Evolutionary conservation across 306 rosid genomes (phyloP).

Genomic region (Sechiopsis laciniata): DNA sequence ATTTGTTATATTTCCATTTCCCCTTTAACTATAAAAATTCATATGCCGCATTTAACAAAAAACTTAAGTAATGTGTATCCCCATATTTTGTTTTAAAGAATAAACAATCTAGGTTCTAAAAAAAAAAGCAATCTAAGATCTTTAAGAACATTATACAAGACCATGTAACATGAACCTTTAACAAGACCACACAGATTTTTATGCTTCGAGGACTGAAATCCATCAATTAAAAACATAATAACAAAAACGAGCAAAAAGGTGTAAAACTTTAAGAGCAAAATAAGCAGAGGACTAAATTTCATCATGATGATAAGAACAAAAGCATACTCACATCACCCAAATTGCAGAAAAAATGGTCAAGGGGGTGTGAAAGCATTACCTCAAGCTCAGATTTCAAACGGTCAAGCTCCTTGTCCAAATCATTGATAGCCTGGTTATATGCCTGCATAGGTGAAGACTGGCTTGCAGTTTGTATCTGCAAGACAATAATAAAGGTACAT

Average conservation of each 20-base stretch:
- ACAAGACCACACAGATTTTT: background rate
- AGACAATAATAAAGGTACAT: too few relatives aligned
- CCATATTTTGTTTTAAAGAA: background rate
- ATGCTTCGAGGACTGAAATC: background rate
- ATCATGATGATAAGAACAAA: background rate
- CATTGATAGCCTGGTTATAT: slow-evolving; percentile 86
- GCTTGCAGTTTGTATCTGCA: slow-evolving; percentile 82
- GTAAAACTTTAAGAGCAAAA: background rate
- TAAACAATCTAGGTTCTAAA: background rate
- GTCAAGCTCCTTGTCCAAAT: slow-evolving; percentile 82
- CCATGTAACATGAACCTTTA: background rate
- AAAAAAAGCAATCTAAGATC: background rate
- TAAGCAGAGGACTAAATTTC: background rate
- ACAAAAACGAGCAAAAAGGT: background rate
- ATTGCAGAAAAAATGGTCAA: background rate
- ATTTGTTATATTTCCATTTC: too few relatives aligned
- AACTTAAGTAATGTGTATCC: background rate
- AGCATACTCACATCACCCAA: background rate
- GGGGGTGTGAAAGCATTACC: slow-evolving; percentile 35
- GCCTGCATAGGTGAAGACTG: slow-evolving; percentile 96
- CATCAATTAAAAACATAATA: background rate
- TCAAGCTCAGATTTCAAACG: slow-evolving; percentile 63
- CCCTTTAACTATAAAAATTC: background rate
- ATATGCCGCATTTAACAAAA: background rate
- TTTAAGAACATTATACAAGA: background rate